These are phyloP conservation scores for Cryptosporidium xiaoi DNA, from an alignment of 169 alveolate genomes.

Conservation along the genomic window DNA sequence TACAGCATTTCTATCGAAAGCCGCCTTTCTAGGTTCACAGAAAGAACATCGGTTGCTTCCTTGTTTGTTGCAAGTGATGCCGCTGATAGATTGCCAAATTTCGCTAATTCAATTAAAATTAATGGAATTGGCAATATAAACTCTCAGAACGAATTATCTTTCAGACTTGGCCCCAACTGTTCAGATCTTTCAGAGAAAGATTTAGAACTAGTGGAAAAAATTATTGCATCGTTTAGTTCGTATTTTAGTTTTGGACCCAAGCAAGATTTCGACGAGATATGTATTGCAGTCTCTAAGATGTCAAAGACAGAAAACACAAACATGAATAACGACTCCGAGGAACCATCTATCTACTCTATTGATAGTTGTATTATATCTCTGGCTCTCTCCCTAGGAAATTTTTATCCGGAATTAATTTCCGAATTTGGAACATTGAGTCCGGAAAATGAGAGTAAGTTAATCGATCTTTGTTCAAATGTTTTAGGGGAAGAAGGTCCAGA, in stretches of 20 bases:
- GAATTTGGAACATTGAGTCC: constrained; percentile 38
- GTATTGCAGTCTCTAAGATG: constrained; percentile 52
- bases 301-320: background rate
- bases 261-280: constrained; percentile 59
- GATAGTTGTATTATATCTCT: constrained; percentile 40
- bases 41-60: constrained; percentile 12
- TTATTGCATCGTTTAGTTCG: constrained; percentile 4
- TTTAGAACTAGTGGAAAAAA: constrained; percentile 12
- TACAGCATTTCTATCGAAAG: constrained; percentile 21
- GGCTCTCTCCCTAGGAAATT: constrained; percentile 36
- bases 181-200: constrained; percentile 20
- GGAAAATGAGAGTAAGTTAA: constrained; percentile 22
- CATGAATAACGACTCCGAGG: background rate
- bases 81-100: constrained; percentile 34
- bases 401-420: constrained; percentile 40
- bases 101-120: constrained; percentile 23
- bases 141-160: background rate
- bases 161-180: constrained; percentile 31
- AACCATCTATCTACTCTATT: constrained; percentile 1
- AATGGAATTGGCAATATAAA: constrained; percentile 26
- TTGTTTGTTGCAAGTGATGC: constrained; percentile 55
- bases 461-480: constrained; percentile 24
- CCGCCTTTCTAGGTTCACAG: constrained; percentile 5
- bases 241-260: constrained; percentile 17
- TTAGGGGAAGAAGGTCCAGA: constrained; percentile 29